Percentiles rank a stretch among this genome's conserved stretches.
These are phyloP conservation scores for Entoloma clypeatum DNA, from an alignment of 1,284 basidiomycete genomes.

Conservation along the genomic window DNA sequence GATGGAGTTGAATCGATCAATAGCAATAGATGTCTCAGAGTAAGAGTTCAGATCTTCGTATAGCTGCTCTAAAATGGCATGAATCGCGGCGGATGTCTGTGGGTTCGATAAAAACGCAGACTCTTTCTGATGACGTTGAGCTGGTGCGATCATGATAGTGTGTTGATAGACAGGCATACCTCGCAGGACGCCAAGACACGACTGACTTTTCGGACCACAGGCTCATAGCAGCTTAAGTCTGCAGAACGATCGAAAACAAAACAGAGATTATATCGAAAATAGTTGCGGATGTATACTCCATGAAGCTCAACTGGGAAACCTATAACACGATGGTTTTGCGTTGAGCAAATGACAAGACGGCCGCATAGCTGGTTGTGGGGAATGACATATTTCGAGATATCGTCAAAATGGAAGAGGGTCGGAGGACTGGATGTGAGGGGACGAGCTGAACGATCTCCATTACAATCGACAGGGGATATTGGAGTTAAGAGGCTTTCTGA, in stretches of 20 bases:
- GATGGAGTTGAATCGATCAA: constrained; percentile 88
- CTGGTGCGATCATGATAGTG: not conserved
- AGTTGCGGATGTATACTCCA: constrained; percentile 75
- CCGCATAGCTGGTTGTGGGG: constrained; percentile 86
- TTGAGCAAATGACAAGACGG: constrained; percentile 79
- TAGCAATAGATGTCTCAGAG: constrained; percentile 87
- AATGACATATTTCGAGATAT: constrained; percentile 93
- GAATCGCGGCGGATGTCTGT: constrained; percentile 67
- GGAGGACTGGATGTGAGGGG: constrained; percentile 43
- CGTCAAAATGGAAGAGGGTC: constrained; percentile 88
- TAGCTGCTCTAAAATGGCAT: constrained; percentile 90
- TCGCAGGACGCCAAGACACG: constrained; percentile 86
- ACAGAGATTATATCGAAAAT: constrained; percentile 94
- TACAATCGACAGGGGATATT: constrained; percentile 38
- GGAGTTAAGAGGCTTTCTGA: constrained; percentile 45
- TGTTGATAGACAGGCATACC: constrained; percentile 47
- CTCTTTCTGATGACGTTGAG: constrained; percentile 62
- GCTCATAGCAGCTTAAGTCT: constrained; percentile 93
- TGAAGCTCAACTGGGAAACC: constrained; percentile 83
- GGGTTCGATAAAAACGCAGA: constrained; percentile 83
- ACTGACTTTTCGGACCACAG: constrained; percentile 92
- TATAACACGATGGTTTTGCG: constrained; percentile 74
- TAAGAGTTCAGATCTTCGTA: constrained; percentile 98
- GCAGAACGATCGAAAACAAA: constrained; percentile 92
- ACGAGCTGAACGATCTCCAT: constrained; percentile 25